Base-by-base conservation (phyloP, 495 filamentous ascomycete species). In the Talaromyces adpressus region DNA sequence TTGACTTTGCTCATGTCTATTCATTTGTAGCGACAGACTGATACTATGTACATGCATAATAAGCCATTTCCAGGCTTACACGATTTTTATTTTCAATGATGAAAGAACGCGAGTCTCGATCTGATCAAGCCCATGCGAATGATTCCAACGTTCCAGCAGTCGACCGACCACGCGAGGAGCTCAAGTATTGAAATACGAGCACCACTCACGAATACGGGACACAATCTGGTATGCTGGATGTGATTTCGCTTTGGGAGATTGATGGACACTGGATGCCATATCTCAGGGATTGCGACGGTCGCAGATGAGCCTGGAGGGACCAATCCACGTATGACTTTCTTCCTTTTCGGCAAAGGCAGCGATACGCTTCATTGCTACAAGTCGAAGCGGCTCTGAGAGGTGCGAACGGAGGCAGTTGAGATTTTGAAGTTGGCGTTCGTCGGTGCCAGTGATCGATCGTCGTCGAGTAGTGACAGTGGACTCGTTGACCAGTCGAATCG, bases 301-400 rank as follows among this genome's bases (percentile, higher is more conserved):
- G 18, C 60, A 52, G 47, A 18, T 7, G 25, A 74, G 74, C 69
- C 62, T 67, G 61, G 62, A 69, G 62, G 70, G 78, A 78, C 78
- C 78, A 80, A 79, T 80, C 75, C 75, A 62, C 73, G 27, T 72
- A 68, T 63, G 1, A 62, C 29, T 59, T 59, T 51, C 14, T 32
- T 49, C 34, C 36, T 6, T n/a, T 27, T 25, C 51, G 29, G 56
- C 27, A 22, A 32, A 36, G 16, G 16, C 6, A 30, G 2, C 16
- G 54, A 60, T 64, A 73, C n/a, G 73, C 72, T 78, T 80, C 78
- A 79, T 80, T 80, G 78, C 72, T 80, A 59, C 78, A 73, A 80
- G 78, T 78, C 78, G 65, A 63, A 68, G 68, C 30, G 45, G 60
- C 45, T 62, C 60, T 23, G 34, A 47, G 1, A n/a, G 22, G n/a